A percentile compares a stretch with the other conserved stretches of the same genome.
phyloP scores from a whole-genome alignment of 2,329 filamentous ascomycete species.

The Colletotrichum euphorbiae region DNA sequence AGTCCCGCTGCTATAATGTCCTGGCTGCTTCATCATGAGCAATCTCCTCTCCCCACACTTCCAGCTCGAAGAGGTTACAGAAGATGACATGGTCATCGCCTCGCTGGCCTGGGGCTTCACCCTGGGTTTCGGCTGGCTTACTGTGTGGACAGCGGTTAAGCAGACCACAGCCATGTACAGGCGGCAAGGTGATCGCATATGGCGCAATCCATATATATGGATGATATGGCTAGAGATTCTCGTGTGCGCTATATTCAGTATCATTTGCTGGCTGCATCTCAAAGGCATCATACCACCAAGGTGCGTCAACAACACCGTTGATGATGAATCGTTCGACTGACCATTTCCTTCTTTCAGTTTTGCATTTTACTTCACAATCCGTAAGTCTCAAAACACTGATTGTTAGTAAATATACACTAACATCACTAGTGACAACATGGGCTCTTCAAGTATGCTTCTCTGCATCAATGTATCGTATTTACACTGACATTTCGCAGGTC shows the following conservation, averaged over 20 bases:
- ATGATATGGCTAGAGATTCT: slow-evolving; percentile 61
- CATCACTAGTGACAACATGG: slow-evolving; percentile 49
- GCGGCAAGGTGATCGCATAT: slow-evolving; percentile 47
- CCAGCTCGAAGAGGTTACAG: slow-evolving; percentile 41
- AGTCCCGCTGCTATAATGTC: slow-evolving; percentile 29
- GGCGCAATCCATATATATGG: slow-evolving; percentile 56
- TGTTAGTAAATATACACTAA: not conserved
- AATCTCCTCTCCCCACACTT: slow-evolving; percentile 41
- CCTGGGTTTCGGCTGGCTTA: slow-evolving; percentile 55
- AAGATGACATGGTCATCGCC: slow-evolving; percentile 45
- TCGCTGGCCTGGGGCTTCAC: slow-evolving; percentile 53
- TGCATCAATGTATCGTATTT: not conserved
- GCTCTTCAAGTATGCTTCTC: slow-evolving; percentile 44
- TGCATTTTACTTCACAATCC: slow-evolving; percentile 38
- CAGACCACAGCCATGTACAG: slow-evolving; percentile 51
- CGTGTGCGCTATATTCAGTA: slow-evolving; percentile 55
- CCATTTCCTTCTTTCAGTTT: slow-evolving; percentile 14
- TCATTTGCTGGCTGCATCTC: slow-evolving; percentile 48
- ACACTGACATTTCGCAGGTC: slow-evolving; percentile 46
- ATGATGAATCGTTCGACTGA: not conserved
- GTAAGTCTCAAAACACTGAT: slow-evolving; percentile 6
- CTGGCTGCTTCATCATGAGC: slow-evolving; percentile 32
- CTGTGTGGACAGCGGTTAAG: slow-evolving; percentile 51
- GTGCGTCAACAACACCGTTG: not conserved
- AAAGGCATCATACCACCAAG: slow-evolving; percentile 38